phyloP scores from a whole-genome alignment of 1,139 yeast species.

The Sugiyamaella sp. region DNA sequence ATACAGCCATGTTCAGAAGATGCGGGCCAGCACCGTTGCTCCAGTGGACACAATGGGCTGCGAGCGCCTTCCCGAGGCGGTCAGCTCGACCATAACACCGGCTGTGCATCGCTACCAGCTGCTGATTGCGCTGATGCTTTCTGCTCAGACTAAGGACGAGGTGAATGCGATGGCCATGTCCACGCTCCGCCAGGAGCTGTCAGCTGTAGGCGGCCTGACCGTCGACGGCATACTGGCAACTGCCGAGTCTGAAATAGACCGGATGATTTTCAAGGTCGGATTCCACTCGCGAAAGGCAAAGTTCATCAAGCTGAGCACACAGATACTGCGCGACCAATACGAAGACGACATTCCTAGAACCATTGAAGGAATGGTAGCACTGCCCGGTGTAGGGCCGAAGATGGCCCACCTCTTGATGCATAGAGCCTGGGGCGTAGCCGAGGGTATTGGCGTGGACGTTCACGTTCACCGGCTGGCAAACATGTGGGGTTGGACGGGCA shows the following conservation, averaged over 20 bases:
- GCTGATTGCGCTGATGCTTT: conserved; percentile 78
- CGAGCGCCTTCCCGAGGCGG: conserved; percentile 61
- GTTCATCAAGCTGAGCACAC: conserved; percentile 66
- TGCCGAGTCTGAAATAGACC: conserved; percentile 61
- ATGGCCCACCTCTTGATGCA: conserved; percentile 87
- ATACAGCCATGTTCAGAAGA: conserved; percentile 62
- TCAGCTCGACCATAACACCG: conserved; percentile 35
- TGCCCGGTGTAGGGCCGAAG: conserved; percentile 97
- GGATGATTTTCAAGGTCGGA: conserved; percentile 76
- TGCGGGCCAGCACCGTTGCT: conserved; percentile 65
- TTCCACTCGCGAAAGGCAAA: conserved; percentile 80
- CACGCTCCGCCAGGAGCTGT: conserved; percentile 50
- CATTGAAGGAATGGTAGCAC: conserved; percentile 61
- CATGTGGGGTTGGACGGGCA: conserved; percentile 78
- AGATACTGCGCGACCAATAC: conserved; percentile 53
- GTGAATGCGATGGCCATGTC: conserved; percentile 75
- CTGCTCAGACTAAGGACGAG: conserved; percentile 93
- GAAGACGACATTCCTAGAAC: conserved; percentile 65
- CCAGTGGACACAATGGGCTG: conserved; percentile 94
- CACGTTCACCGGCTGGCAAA: conserved; percentile 83
- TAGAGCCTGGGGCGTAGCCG: conserved; percentile 71
- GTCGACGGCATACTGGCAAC: conserved; percentile 50
- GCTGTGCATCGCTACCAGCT: conserved; percentile 68
- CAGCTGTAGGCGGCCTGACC: conserved; percentile 39
- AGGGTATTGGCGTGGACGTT: conserved; percentile 93